Percentiles rank a stretch among this genome's conserved stretches.
These are phyloP conservation scores for Podaxis carcinomalis DNA, from an alignment of 768 basidiomycete genomes.

Conservation along the genomic window DNA sequence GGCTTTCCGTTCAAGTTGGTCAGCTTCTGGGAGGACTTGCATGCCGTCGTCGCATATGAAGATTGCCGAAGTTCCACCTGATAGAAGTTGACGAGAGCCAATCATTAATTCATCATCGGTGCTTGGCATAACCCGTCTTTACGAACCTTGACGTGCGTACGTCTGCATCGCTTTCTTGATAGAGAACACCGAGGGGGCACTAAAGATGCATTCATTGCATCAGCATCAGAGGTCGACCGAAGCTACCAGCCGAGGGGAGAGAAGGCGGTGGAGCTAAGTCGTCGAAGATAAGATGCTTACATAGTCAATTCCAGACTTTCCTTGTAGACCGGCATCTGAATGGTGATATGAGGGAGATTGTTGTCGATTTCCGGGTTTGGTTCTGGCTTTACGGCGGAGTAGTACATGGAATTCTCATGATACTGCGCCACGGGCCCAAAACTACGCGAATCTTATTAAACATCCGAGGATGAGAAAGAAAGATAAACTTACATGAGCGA, in stretches of 20 bases:
- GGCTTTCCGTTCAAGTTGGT: constrained; percentile 57
- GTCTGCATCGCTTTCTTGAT: constrained; percentile 85
- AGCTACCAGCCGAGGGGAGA: neutral
- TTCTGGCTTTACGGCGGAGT: constrained; percentile 65
- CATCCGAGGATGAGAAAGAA: neutral
- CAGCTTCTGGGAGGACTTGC: constrained; percentile 62
- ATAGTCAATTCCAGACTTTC: constrained; percentile 72
- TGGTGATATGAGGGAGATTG: constrained; percentile 71
- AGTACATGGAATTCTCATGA: constrained; percentile 80
- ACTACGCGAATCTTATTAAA: constrained; percentile 15
- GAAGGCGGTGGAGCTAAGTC: neutral
- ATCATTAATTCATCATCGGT: neutral
- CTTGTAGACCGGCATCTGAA: constrained; percentile 88
- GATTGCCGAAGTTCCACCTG: constrained; percentile 68
- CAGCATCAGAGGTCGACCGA: neutral
- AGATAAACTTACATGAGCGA: constrained; percentile 41
- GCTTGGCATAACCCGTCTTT: neutral
- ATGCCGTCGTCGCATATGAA: constrained; percentile 84
- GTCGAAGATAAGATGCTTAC: constrained; percentile 31
- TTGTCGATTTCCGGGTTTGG: constrained; percentile 65
- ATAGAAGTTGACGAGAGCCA: neutral
- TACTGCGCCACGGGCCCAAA: constrained; percentile 84
- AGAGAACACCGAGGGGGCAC: constrained; percentile 69
- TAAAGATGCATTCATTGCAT: constrained; percentile 18
- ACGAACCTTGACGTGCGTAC: constrained; percentile 71